Evolutionary conservation across 2,329 filamentous ascomycete species (phyloP), one percentile per base, ranked within the genome.

Genomic region (Xylaria sp.): DNA sequence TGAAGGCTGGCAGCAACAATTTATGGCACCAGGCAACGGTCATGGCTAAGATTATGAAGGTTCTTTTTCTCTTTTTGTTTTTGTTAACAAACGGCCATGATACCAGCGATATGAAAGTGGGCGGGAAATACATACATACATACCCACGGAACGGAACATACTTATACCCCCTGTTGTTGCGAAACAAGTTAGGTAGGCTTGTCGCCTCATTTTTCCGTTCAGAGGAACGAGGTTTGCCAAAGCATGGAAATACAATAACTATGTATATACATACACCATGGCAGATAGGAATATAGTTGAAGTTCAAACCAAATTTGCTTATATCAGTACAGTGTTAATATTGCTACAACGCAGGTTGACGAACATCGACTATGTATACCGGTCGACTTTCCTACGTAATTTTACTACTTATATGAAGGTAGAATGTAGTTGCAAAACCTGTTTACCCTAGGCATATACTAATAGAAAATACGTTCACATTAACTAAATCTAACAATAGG

Each of bases 1-100:
- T 60, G 47, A 53, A 48, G 52, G 52, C 51, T 49, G 54, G 47
- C 41, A 60, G 56, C 43, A 61, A 57, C 47, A 57, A 55, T 53
- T 59, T 48, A 65, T 56, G 59, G 62, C 57, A 55, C 50, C 34
- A 57, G 49, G 50, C 52, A 64, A 57, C 55, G 47, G 55, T 62
- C 46, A 59, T 46, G 50, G 44, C 20, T n/a, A 50, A 54, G 47
- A 37, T 44, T 48, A 46, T 19, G 46, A 42, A 44, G 42, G 43
- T 34, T 26, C 34, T 43, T 45, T 52, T 21, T 26, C 45, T 48
- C 11, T 42, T 46, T 29, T 49, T 24, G 45, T 44, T 34, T 29
- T n/a, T n/a, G n/a, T n/a, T n/a, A n/a, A 49, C 51, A 52, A 26
- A 50, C 17, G 44, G 41, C 50, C 49, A 56, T 52, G 59, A 60